Conservation (phyloP, 2,329 filamentous ascomycete genomes). For the Penicillium rolfsii region DNA sequence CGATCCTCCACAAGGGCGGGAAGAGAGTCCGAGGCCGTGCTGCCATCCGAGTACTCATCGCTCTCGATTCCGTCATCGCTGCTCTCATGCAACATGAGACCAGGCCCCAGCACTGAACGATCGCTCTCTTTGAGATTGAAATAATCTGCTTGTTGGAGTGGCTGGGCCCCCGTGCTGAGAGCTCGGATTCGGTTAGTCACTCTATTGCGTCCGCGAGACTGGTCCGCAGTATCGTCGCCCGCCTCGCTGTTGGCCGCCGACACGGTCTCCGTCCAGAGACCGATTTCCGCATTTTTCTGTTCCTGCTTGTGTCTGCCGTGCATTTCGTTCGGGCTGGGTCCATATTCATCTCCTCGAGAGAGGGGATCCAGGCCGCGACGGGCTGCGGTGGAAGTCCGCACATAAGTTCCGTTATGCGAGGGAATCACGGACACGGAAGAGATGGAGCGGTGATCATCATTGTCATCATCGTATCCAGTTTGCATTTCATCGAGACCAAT, state of each 20-base stretch:
- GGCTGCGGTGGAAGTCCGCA: slow-evolving; percentile 42
- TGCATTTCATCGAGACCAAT: slow-evolving; percentile 31
- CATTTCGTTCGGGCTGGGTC: slow-evolving; percentile 57
- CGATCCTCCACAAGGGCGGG: slow-evolving; percentile 33
- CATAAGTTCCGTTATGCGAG: slow-evolving; percentile 53
- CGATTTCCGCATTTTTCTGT: slow-evolving; percentile 58
- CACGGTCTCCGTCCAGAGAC: slow-evolving; percentile 56
- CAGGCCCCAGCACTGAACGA: slow-evolving; percentile 55
- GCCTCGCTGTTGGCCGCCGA: slow-evolving; percentile 51
- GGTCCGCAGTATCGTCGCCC: slow-evolving; percentile 34
- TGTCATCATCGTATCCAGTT: slow-evolving; percentile 34
- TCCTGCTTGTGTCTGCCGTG: slow-evolving; percentile 51
- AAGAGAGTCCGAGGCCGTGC: slow-evolving; percentile 30
- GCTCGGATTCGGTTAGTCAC: slow-evolving; percentile 47
- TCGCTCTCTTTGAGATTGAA: slow-evolving; percentile 41
- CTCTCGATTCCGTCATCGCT: slow-evolving; percentile 47
- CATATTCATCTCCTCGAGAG: slow-evolving; percentile 48
- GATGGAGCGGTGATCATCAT: slow-evolving; percentile 24
- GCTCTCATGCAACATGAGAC: slow-evolving; percentile 51
- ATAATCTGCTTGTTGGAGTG: slow-evolving; percentile 38
- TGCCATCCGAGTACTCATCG: slow-evolving; percentile 45
- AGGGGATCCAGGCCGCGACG: slow-evolving; percentile 53
- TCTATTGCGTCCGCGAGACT: slow-evolving; percentile 27
- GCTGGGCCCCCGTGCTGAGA: slow-evolving; percentile 47
- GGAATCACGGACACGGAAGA: slow-evolving; percentile 34